phyloP scores from a whole-genome alignment of 495 filamentous ascomycete species.

The Xylaria palmicola region DNA sequence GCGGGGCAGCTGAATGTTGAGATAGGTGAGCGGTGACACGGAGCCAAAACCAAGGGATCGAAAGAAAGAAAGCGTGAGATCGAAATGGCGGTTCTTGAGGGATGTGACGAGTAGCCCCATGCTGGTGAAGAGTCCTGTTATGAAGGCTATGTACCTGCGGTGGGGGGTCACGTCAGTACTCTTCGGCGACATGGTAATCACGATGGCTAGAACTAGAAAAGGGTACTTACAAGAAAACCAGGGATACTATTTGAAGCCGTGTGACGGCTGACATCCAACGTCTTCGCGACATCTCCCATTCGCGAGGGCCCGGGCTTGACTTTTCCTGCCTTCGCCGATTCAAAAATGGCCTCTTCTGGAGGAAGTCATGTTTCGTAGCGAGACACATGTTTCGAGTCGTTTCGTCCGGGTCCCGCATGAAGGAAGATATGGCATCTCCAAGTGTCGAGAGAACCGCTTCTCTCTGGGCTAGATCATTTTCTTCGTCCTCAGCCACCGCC shows the following conservation, averaged over 20 bases:
- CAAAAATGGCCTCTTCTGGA: background rate
- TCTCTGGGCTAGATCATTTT: background rate
- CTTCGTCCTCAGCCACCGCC: background rate
- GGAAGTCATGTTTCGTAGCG: conserved; percentile 24
- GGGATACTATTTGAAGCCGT: conserved; percentile 9
- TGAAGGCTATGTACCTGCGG: conserved; percentile 10
- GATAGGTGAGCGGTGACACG: conserved; percentile 25
- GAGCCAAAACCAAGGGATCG: conserved; percentile 31
- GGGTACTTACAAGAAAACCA: conserved; percentile 7
- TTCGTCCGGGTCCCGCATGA: conserved; percentile 31
- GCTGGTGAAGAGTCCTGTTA: background rate
- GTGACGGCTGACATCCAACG: conserved; percentile 15
- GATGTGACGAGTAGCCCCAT: background rate
- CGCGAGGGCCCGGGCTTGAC: background rate
- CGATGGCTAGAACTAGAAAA: background rate
- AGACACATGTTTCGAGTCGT: conserved; percentile 30
- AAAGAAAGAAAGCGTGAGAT: conserved; percentile 15
- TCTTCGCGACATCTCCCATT: background rate
- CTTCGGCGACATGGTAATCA: background rate
- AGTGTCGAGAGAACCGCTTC: conserved; percentile 20
- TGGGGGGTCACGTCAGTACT: background rate
- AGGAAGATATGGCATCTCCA: conserved; percentile 35
- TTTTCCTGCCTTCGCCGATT: background rate
- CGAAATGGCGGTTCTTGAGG: conserved; percentile 15
- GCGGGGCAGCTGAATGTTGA: conserved; percentile 14